phyloP scores from a whole-genome alignment of 1,284 basidiomycete species.

The Veloboletus limbatus region DNA sequence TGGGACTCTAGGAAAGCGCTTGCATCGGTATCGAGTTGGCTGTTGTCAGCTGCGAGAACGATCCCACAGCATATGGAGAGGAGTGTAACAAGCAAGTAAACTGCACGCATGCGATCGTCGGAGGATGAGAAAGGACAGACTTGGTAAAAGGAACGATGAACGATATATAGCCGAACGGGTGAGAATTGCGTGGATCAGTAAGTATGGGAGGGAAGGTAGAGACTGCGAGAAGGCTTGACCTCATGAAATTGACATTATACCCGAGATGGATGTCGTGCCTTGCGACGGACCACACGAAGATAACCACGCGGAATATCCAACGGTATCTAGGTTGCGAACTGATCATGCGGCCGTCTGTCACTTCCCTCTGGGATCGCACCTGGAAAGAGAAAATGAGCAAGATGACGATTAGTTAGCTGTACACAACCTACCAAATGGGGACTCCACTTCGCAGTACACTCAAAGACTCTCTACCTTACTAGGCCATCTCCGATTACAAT shows the following conservation, averaged over 20 bases:
- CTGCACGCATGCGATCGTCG: slow-evolving; percentile 7
- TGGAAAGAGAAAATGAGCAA: background rate
- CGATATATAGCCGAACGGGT: background rate
- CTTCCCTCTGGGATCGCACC: background rate
- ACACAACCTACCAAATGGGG: slow-evolving; percentile 1
- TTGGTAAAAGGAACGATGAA: background rate
- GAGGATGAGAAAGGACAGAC: slow-evolving; percentile 6
- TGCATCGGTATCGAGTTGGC: slow-evolving; percentile 9
- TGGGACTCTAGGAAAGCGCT: slow-evolving; percentile 43
- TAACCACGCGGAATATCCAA: background rate
- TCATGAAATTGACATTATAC: background rate
- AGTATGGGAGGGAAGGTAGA: background rate
- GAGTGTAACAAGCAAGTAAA: slow-evolving; percentile 4
- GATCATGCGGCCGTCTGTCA: background rate
- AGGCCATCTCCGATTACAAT: too few species aligned
- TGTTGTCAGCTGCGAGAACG: slow-evolving; percentile 3
- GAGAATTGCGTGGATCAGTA: too few species aligned
- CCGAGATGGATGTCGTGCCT: slow-evolving; percentile 8
- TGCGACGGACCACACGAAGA: slow-evolving; percentile 8
- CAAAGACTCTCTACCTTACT: too few species aligned
- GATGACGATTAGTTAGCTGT: background rate
- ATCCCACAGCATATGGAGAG: background rate
- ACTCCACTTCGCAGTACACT: slow-evolving; percentile 9
- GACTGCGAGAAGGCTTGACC: background rate
- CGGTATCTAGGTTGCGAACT: too few species aligned